Conservation (phyloP, 495 filamentous ascomycete species). For the Neurospora sp. region DNA sequence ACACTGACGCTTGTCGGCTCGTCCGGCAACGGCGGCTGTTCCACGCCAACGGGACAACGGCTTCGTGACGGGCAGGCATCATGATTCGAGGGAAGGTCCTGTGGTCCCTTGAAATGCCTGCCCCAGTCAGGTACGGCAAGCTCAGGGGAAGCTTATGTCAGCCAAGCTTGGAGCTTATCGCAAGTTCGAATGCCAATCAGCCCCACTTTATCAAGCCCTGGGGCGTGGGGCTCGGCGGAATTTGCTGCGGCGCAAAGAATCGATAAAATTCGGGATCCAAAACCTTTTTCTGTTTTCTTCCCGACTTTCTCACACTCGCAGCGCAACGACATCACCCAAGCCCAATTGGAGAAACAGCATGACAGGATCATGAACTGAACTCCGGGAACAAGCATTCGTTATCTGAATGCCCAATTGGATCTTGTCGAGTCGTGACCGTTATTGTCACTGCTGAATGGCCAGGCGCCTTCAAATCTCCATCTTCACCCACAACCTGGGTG, state of each 20-base stretch:
- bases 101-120: not conserved
- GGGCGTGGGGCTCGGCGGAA: not conserved
- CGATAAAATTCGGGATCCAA: not conserved
- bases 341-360: not conserved
- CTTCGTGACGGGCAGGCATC: not conserved
- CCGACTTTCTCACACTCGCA: not conserved
- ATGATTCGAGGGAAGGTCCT: not conserved
- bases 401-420: not conserved
- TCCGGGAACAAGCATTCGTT: not conserved
- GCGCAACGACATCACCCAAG: not conserved
- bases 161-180: not conserved
- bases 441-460: not conserved
- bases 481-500: conserved; percentile 6
- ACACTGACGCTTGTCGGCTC: not conserved
- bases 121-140: not conserved
- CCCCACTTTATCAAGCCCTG: not conserved
- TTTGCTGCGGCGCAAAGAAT: not conserved
- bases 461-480: not conserved
- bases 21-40: not conserved
- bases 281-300: not conserved
- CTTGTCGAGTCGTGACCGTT: not conserved
- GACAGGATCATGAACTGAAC: not conserved
- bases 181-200: not conserved
- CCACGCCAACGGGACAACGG: not conserved
- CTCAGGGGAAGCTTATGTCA: not conserved